Evolutionary conservation across 495 filamentous ascomycete genomes (phyloP).

Genomic region (Penicillium atrosanguineum): DNA sequence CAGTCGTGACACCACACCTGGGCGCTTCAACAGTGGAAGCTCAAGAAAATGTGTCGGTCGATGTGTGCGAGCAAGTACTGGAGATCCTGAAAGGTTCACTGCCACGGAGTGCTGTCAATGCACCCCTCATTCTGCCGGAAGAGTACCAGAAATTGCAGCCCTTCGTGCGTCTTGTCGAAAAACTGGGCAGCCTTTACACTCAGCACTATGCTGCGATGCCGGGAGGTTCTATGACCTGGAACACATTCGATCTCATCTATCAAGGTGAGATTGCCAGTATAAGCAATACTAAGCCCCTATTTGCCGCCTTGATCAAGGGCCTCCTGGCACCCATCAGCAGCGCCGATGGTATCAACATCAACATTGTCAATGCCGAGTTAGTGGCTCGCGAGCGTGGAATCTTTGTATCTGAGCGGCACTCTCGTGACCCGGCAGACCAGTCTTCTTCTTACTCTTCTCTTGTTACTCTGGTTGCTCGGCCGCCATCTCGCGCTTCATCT

Average conservation of each 20-base stretch:
- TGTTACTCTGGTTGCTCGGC: conserved; percentile 55
- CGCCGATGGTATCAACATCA: conserved; percentile 60
- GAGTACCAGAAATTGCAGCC: conserved; percentile 69
- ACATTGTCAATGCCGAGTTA: conserved; percentile 70
- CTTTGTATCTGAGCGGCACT: conserved; percentile 62
- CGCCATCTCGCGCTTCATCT: conserved; percentile 27
- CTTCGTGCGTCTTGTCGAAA: conserved; percentile 65
- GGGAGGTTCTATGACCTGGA: conserved; percentile 35
- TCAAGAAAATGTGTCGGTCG: conserved; percentile 71
- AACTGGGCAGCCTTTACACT: conserved; percentile 67
- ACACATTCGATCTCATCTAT: conserved; percentile 67
- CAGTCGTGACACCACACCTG: conserved; percentile 69
- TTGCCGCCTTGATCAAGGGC: conserved; percentile 68
- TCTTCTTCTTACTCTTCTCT: conserved; percentile 54
- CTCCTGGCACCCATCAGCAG: conserved; percentile 58
- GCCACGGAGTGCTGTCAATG: conserved; percentile 69
- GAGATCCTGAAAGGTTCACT: conserved; percentile 62
- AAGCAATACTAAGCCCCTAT: conserved; percentile 65
- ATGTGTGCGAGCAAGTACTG: conserved; percentile 72
- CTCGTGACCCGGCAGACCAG: conserved; percentile 47
- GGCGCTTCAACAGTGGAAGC: conserved; percentile 74
- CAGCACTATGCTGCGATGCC: conserved; percentile 57
- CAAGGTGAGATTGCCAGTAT: conserved; percentile 61
- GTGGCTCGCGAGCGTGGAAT: conserved; percentile 68
- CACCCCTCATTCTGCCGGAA: conserved; percentile 68